Conservation (phyloP, 257 asterid species). For the Solanum raphanifolium region DNA sequence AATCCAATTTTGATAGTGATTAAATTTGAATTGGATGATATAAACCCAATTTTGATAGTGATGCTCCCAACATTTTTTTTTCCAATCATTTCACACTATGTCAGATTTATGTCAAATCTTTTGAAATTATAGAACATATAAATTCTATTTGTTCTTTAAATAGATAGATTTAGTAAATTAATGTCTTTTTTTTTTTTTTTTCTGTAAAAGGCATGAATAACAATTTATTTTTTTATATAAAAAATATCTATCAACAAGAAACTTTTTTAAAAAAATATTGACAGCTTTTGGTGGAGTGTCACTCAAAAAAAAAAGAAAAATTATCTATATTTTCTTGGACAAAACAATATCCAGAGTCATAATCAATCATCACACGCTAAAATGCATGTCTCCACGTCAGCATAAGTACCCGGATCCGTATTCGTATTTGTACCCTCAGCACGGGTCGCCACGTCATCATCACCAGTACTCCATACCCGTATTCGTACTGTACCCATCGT, state of each 20-base stretch:
- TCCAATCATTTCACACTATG: too few relatives aligned
- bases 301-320: not conserved
- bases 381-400: not conserved
- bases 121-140: not conserved
- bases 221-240: not conserved
- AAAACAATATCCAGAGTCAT: not conserved
- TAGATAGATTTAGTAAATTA: not conserved
- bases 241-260: not conserved
- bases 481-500: not conserved
- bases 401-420: constrained; percentile 3
- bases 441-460: not conserved
- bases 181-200: not conserved
- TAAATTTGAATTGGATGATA: too few relatives aligned
- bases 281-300: not conserved
- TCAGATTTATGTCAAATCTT: too few relatives aligned
- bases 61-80: too few relatives aligned
- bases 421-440: not conserved
- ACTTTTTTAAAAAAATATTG: not conserved
- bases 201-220: not conserved
- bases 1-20: too few relatives aligned
- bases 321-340: too few relatives aligned
- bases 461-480: not conserved
- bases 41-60: too few relatives aligned
- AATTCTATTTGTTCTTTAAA: not conserved
- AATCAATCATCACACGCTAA: not conserved